These are phyloP conservation scores for Lepiota venenata DNA, from an alignment of 768 basidiomycete species.

Conservation along the genomic window DNA sequence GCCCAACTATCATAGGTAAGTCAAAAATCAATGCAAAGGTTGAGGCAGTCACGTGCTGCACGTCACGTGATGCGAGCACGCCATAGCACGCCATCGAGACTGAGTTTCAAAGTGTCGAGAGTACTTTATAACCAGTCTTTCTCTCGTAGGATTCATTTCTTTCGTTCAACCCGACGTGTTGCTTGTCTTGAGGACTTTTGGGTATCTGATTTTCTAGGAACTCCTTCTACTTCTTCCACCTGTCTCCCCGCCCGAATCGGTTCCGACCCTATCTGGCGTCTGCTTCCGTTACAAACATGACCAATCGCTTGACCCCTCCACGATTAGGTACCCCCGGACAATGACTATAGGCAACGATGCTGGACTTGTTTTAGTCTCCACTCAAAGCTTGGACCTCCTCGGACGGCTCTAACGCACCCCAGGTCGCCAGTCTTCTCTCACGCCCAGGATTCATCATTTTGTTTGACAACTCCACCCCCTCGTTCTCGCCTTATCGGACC, in stretches of 20 bases:
- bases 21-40: neutral
- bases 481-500: neutral
- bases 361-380: neutral
- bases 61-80: conserved; percentile 26
- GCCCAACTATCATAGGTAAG: no score
- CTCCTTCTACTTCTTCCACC: neutral
- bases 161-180: neutral
- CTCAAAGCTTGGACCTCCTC: neutral
- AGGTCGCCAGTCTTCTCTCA: neutral
- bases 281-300: neutral
- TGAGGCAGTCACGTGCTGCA: neutral
- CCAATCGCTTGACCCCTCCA: neutral
- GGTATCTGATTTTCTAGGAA: conserved; percentile 1
- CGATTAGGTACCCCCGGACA: no score
- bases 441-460: neutral
- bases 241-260: neutral
- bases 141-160: conserved; percentile 13
- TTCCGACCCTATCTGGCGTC: neutral
- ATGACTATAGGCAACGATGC: neutral
- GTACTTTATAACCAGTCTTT: conserved; percentile 24
- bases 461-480: conserved; percentile 4
- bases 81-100: conserved; percentile 42
- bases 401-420: neutral
- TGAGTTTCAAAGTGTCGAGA: conserved; percentile 31
- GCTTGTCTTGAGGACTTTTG: conserved; percentile 7